Conservation (phyloP, 306 rosid species). For the Arachis hypogaea region DNA sequence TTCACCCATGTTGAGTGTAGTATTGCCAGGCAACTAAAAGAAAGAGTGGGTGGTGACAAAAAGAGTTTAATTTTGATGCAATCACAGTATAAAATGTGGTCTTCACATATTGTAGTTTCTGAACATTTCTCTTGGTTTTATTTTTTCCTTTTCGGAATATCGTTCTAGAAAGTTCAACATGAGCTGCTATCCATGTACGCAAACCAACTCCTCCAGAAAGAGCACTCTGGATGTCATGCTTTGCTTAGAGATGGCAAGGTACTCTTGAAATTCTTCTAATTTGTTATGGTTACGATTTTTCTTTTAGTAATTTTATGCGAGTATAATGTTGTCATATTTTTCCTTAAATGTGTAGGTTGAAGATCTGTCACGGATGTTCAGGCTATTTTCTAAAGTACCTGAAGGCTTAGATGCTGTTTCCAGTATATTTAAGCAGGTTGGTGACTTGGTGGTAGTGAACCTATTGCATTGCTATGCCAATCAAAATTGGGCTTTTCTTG, state of each 20-base stretch:
- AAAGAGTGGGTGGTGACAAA: neutral
- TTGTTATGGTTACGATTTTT: constrained; percentile 11
- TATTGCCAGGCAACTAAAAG: constrained; percentile 26
- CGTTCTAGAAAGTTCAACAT: constrained; percentile 78
- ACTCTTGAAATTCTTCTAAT: constrained; percentile 22
- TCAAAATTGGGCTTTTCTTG: constrained; percentile 12
- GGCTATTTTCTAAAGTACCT: constrained; percentile 94
- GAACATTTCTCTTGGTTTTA: constrained; percentile 25
- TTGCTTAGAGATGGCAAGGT: constrained; percentile 92
- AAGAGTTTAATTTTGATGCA: constrained; percentile 2
- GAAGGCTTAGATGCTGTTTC: constrained; percentile 91
- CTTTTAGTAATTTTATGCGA: neutral
- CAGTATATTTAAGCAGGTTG: constrained; percentile 84
- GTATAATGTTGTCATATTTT: constrained; percentile 7
- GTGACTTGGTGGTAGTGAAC: constrained; percentile 14
- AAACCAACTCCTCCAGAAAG: constrained; percentile 87
- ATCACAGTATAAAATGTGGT: too few relatives aligned
- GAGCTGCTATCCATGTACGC: constrained; percentile 76
- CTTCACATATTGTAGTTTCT: constrained; percentile 27
- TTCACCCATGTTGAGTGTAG: constrained; percentile 27
- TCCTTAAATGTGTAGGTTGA: constrained; percentile 57
- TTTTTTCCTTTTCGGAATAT: constrained; percentile 29
- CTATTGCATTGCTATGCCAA: constrained; percentile 15
- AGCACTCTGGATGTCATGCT: constrained; percentile 91
- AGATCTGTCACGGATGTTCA: constrained; percentile 95